These are phyloP conservation scores for Aspergillus floridensis DNA, from an alignment of 2,329 filamentous ascomycete genomes.

Conservation along the genomic window DNA sequence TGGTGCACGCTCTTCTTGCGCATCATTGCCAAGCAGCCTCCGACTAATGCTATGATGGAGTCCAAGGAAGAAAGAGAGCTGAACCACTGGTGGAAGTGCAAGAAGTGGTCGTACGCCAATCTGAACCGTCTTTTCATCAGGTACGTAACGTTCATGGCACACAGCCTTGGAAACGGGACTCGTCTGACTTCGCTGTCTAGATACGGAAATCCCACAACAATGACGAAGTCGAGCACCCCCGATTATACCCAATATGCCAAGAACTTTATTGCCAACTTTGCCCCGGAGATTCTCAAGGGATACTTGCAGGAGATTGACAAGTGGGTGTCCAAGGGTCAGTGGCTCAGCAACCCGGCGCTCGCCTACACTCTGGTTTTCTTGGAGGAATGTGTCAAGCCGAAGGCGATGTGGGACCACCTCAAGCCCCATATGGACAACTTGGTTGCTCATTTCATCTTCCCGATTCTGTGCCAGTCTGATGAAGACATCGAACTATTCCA, in stretches of 20 bases:
- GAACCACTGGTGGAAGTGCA: slow-evolving; percentile 99
- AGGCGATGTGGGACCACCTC: slow-evolving; percentile 92
- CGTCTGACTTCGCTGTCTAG: slow-evolving; percentile 45
- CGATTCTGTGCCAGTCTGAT: slow-evolving; percentile 84
- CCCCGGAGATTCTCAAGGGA: slow-evolving; percentile 91
- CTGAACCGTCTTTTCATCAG: slow-evolving; percentile 92
- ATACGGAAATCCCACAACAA: slow-evolving; percentile 80
- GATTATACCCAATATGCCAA: slow-evolving; percentile 82
- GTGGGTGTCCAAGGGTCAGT: slow-evolving; percentile 91
- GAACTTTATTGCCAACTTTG: slow-evolving; percentile 85
- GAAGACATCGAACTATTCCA: slow-evolving; percentile 94
- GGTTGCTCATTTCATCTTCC: slow-evolving; percentile 92
- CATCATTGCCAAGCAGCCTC: slow-evolving; percentile 81
- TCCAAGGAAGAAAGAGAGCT: slow-evolving; percentile 81
- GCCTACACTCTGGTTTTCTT: slow-evolving; percentile 93
- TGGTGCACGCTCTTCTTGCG: slow-evolving; percentile 96
- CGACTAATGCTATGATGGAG: slow-evolving; percentile 73
- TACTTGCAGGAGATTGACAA: slow-evolving; percentile 95
- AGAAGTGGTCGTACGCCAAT: slow-evolving; percentile 99
- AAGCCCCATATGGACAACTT: slow-evolving; percentile 92
- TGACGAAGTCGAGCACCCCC: slow-evolving; percentile 70
- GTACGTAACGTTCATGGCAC: slow-evolving; percentile 47
- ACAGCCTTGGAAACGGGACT: neutral
- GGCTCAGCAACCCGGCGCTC: slow-evolving; percentile 90
- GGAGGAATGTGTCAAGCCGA: slow-evolving; percentile 95